A percentile compares a stretch with the other conserved stretches of the same genome.
Conservation (phyloP, 495 filamentous ascomycete species). For the Parathielavia hyrcaniae region DNA sequence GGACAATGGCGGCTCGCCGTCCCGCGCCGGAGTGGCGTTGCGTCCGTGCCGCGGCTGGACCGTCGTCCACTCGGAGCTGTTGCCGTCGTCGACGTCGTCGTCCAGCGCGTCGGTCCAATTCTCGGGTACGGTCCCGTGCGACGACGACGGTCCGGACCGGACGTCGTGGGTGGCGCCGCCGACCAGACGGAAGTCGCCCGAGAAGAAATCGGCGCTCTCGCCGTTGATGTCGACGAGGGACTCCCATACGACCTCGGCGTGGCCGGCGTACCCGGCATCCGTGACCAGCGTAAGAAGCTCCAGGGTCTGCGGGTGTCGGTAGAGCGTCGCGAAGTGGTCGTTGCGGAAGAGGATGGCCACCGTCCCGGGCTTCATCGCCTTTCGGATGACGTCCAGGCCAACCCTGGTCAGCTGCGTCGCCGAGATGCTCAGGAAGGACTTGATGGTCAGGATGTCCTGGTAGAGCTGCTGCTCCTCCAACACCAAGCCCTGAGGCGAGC, state of each 20-base stretch:
- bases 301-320: slow-evolving; percentile 66
- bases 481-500: slow-evolving; percentile 42
- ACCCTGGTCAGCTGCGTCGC: slow-evolving; percentile 81
- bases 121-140: slow-evolving; percentile 8
- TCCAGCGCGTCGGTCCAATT: slow-evolving; percentile 7
- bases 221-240: slow-evolving; percentile 82
- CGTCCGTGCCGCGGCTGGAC: slow-evolving; percentile 39
- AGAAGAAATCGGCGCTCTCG: slow-evolving; percentile 73
- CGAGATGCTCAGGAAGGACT: slow-evolving; percentile 67
- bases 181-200: slow-evolving; percentile 84
- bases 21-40: slow-evolving; percentile 24
- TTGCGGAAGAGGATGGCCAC: slow-evolving; percentile 91
- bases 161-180: slow-evolving; percentile 46
- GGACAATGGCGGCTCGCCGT: slow-evolving; percentile 32
- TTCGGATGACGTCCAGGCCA: slow-evolving; percentile 66
- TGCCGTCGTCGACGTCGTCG: slow-evolving; percentile 7
- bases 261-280: slow-evolving; percentile 79
- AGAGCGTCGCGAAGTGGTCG: slow-evolving; percentile 91
- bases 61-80: slow-evolving; percentile 43
- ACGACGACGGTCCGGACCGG: too few species aligned
- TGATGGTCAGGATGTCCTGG: slow-evolving; percentile 73
- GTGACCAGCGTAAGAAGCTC: slow-evolving; percentile 78
- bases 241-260: slow-evolving; percentile 96
- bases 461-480: slow-evolving; percentile 67
- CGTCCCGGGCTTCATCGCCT: slow-evolving; percentile 60